Evolutionary conservation across 768 basidiomycete genomes (phyloP).

Genomic region (Flagelloscypha sp.): DNA sequence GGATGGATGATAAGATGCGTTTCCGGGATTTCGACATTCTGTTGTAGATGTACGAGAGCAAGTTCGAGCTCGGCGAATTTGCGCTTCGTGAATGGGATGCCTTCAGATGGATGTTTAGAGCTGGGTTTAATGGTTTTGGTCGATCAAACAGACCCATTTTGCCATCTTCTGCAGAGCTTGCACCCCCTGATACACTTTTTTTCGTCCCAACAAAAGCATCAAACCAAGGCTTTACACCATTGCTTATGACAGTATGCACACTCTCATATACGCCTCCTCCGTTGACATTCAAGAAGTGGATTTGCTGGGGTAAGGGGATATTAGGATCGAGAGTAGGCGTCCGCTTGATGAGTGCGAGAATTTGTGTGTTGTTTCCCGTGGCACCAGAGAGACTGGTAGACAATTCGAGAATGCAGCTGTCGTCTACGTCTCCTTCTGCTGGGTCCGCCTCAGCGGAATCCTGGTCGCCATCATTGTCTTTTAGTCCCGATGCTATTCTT

Average conservation of each 20-base stretch:
- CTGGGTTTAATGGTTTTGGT: too few species aligned
- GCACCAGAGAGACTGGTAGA: too few species aligned
- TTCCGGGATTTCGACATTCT: slow-evolving; percentile 98
- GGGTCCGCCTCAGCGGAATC: too few species aligned
- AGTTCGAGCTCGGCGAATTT: slow-evolving; percentile 98
- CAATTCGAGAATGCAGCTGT: too few species aligned
- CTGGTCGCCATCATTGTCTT: too few species aligned
- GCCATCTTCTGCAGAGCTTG: slow-evolving; percentile 63
- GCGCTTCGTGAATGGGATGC: slow-evolving; percentile 97
- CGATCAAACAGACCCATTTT: too few species aligned
- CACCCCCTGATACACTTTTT: slow-evolving; percentile 63
- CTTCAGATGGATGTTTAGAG: slow-evolving; percentile 27
- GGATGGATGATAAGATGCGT: slow-evolving; percentile 91
- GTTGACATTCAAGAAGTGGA: slow-evolving; percentile 89
- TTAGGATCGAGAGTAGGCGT: slow-evolving; percentile 72
- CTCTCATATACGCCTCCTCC: slow-evolving; percentile 92
- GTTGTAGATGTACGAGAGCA: slow-evolving; percentile 89
- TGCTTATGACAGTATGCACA: slow-evolving; percentile 89
- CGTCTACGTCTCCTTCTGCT: too few species aligned
- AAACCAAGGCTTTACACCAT: slow-evolving; percentile 96
- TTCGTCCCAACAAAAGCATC: slow-evolving; percentile 95
- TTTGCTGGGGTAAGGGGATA: slow-evolving; percentile 73
- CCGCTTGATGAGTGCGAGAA: slow-evolving; percentile 93
- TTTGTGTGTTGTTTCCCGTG: too few species aligned
- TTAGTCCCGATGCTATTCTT: too few species aligned